Percentiles rank a stretch among this genome's conserved stretches.
Evolutionary conservation across 805 yeast genomes (phyloP).

Genomic region (Ogataea paraovalis): DNA sequence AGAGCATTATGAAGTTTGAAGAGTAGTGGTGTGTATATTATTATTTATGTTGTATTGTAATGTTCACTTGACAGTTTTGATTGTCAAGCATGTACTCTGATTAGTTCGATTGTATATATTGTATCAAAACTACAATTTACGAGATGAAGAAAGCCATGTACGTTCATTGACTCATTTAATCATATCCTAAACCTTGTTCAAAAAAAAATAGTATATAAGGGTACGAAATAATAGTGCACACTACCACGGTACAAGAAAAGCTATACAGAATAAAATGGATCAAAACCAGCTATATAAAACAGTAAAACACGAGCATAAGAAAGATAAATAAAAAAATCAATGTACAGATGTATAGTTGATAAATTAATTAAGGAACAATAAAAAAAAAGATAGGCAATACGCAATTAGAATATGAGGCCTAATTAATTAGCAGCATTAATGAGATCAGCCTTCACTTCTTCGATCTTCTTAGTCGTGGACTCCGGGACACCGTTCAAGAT

Average conservation of each 20-base stretch:
- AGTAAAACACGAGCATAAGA: background rate
- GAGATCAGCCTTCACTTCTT: background rate
- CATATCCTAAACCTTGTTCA: too few relatives aligned
- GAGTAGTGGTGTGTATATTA: background rate
- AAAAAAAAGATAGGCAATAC: background rate
- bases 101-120: too few relatives aligned
- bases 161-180: too few relatives aligned
- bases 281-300: background rate
- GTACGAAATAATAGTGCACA: background rate
- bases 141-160: too few relatives aligned
- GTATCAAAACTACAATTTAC: too few relatives aligned
- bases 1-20: conserved; percentile 17
- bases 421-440: conserved; percentile 3
- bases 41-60: background rate
- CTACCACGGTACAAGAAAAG: background rate
- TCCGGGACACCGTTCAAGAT: conserved; percentile 44
- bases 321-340: background rate
- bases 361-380: too few relatives aligned
- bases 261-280: background rate
- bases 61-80: too few relatives aligned
- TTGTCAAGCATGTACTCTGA: too few relatives aligned
- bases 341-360: background rate
- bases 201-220: too few relatives aligned
- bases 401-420: background rate
- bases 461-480: background rate